A percentile compares a stretch with the other conserved stretches of the same genome.
Evolutionary conservation across 1,284 basidiomycete species (phyloP).

Genomic region (Amylostereum areolatum): DNA sequence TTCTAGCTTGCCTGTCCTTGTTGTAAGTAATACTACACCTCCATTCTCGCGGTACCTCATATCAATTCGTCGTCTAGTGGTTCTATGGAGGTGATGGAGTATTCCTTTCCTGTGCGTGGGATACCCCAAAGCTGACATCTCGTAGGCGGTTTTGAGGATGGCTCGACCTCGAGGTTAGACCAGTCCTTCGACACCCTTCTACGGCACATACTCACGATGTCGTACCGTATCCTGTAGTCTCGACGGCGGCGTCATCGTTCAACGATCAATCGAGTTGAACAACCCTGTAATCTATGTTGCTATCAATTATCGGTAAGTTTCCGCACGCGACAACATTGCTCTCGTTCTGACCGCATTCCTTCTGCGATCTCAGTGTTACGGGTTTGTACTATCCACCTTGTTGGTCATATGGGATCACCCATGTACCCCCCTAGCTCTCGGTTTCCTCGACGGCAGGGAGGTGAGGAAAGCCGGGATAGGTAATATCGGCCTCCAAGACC

Average conservation of each 20-base stretch:
- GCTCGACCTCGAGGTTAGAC: conserved; percentile 29
- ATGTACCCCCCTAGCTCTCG: conserved; percentile 25
- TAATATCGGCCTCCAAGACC: conserved; percentile 48
- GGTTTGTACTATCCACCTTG: background rate
- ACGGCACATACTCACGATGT: conserved; percentile 11
- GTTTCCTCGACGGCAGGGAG: conserved; percentile 44
- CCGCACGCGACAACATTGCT: background rate
- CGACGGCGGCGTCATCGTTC: conserved; percentile 45
- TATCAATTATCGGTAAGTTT: background rate
- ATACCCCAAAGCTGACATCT: background rate
- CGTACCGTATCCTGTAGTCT: conserved; percentile 25
- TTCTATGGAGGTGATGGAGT: conserved; percentile 43
- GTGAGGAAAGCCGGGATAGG: conserved; percentile 43
- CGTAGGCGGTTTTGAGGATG: conserved; percentile 38
- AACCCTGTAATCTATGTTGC: background rate
- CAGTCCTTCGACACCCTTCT: background rate
- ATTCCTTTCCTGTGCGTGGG: background rate
- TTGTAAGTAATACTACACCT: conserved; percentile 27
- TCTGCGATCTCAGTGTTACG: background rate
- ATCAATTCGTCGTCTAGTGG: conserved; percentile 31
- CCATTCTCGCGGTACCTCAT: background rate
- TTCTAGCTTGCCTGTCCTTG: conserved; percentile 48
- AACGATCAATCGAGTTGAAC: conserved; percentile 15
- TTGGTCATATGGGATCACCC: background rate
- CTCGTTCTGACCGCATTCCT: background rate